Conservation (phyloP, 805 yeast species). For the Nakazawaea anatomiae region DNA sequence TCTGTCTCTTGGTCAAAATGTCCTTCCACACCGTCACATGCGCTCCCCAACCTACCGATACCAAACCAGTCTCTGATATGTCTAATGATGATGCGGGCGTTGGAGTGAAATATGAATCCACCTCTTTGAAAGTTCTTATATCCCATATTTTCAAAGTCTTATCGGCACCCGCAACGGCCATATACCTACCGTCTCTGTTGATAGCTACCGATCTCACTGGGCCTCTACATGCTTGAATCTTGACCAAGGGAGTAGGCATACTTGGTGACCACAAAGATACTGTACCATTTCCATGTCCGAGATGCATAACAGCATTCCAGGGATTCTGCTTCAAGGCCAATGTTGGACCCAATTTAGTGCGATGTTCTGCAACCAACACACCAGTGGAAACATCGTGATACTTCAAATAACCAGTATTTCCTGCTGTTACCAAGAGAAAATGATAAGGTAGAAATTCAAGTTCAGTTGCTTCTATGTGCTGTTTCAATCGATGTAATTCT, state of each 20-base stretch:
- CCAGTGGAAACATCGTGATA: constrained; percentile 97
- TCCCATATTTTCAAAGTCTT: constrained; percentile 88
- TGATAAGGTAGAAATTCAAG: constrained; percentile 92
- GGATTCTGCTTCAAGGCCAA: constrained; percentile 86
- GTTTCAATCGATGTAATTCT: constrained; percentile 86
- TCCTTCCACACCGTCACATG: constrained; percentile 95
- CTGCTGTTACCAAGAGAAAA: constrained; percentile 79
- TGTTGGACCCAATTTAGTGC: constrained; percentile 89
- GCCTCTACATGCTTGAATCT: constrained; percentile 76
- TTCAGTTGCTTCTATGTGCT: constrained; percentile 79
- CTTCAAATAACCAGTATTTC: constrained; percentile 81
- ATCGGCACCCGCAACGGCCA: constrained; percentile 92
- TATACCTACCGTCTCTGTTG: constrained; percentile 87
- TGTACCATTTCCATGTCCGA: constrained; percentile 90
- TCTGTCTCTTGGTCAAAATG: constrained; percentile 59
- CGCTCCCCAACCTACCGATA: constrained; percentile 94
- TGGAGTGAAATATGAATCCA: constrained; percentile 67
- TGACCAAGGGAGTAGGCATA: constrained; percentile 78
- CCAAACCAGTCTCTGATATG: constrained; percentile 81
- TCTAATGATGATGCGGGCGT: constrained; percentile 79
- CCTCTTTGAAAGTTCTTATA: constrained; percentile 70
- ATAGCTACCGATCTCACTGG: constrained; percentile 82
- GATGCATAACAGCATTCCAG: constrained; percentile 90
- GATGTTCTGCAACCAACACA: constrained; percentile 68
- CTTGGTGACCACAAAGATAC: constrained; percentile 93